Percentiles rank a stretch among this genome's conserved stretches.
phyloP scores from a whole-genome alignment of 257 asterid genomes.

The Cinchona pubescens region DNA sequence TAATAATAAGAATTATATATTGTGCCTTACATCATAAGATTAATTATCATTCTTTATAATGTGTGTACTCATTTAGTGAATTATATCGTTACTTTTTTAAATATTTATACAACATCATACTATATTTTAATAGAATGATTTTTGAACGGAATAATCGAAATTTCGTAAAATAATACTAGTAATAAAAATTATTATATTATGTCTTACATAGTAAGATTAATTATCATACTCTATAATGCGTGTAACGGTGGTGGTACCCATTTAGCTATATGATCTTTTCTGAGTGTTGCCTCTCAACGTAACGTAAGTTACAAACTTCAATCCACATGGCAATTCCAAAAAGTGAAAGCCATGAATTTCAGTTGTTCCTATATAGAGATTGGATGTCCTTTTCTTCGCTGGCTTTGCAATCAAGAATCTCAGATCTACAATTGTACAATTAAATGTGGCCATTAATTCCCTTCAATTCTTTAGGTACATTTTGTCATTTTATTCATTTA shows the following conservation, averaged over 20 bases:
- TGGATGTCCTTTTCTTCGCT: background rate
- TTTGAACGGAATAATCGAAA: no score
- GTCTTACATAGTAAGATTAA: no score
- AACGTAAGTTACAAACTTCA: conserved; percentile 48
- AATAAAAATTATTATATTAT: no score
- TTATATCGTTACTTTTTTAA: no score
- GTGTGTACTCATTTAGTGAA: no score
- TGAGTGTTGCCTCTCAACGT: conserved; percentile 17
- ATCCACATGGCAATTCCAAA: conserved; percentile 41
- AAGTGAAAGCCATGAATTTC: conserved; percentile 34
- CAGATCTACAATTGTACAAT: conserved; percentile 1
- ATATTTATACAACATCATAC: no score
- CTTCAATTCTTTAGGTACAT: background rate
- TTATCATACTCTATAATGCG: background rate
- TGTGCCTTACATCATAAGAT: no score
- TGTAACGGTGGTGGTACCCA: conserved; percentile 40
- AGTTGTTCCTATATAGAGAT: conserved; percentile 25
- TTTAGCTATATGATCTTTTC: conserved; percentile 18
- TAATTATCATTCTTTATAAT: background rate
- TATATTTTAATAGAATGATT: no score
- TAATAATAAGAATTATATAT: no score
- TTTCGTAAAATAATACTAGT: no score
- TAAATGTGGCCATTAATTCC: background rate
- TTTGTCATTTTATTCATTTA: background rate
- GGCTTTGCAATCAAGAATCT: conserved; percentile 11